A percentile compares a stretch with the other conserved stretches of the same genome.
Evolutionary conservation across 2,329 filamentous ascomycete species (phyloP).

Genomic region (Ceratocystiopsis brevicomis): DNA sequence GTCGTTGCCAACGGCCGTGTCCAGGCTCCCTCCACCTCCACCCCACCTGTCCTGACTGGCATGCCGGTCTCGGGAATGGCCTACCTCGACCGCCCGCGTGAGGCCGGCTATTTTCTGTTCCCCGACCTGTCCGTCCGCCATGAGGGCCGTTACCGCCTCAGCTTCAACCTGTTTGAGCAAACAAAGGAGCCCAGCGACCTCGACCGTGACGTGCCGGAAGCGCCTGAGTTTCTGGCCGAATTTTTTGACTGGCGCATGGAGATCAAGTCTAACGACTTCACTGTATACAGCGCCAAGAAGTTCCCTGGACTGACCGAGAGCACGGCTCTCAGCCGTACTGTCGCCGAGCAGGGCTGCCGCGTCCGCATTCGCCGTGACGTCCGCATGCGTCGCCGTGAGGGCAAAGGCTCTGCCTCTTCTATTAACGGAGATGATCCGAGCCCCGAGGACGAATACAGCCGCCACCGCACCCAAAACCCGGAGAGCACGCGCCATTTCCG

Average conservation of each 20-base stretch:
- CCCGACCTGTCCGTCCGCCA: conserved; percentile 91
- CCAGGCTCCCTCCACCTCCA: conserved; percentile 44
- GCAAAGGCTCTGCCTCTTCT: conserved; percentile 10
- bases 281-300: conserved; percentile 92
- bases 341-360: conserved; percentile 91
- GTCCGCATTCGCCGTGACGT: conserved; percentile 80
- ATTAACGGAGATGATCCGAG: conserved; percentile 1
- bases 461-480: conserved; percentile 16
- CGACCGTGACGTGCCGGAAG: conserved; percentile 32
- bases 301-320: conserved; percentile 87
- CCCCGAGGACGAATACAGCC: conserved; percentile 16
- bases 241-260: conserved; percentile 73
- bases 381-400: conserved; percentile 31
- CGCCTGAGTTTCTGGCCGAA: conserved; percentile 19
- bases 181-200: conserved; percentile 70
- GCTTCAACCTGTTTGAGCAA: conserved; percentile 86
- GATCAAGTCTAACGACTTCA: conserved; percentile 72
- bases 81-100: conserved; percentile 70
- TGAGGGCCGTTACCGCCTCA: conserved; percentile 79
- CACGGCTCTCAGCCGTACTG: conserved; percentile 70
- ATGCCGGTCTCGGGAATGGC: conserved; percentile 92
- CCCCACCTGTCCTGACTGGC: conserved; percentile 73
- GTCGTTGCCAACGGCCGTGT: conserved; percentile 66
- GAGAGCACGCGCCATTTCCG: conserved; percentile 14
- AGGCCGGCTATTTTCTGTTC: conserved; percentile 88